These are phyloP conservation scores for Aspergillus sclerotioniger DNA, from an alignment of 495 filamentous ascomycete genomes.

Conservation along the genomic window DNA sequence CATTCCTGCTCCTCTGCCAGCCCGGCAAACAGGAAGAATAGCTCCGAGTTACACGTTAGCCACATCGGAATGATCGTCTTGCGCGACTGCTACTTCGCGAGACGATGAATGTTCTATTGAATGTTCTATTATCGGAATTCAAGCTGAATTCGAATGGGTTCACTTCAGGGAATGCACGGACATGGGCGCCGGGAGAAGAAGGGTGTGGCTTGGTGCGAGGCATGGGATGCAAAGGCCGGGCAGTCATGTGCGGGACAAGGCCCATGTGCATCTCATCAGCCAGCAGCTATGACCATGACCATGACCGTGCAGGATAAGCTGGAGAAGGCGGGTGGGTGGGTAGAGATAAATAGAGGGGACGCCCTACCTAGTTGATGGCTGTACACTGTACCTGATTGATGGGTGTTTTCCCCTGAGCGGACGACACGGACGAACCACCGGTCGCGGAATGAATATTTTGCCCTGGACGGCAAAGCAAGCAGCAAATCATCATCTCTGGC, in stretches of 20 bases:
- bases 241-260: not conserved
- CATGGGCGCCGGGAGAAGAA: not conserved
- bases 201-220: not conserved
- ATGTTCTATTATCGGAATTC: not conserved
- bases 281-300: constrained; percentile 4
- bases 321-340: not conserved
- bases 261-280: constrained; percentile 5
- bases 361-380: not conserved
- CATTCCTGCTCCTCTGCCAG: constrained; percentile 1
- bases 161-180: not conserved
- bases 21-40: not conserved
- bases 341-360: not conserved
- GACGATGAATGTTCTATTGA: not conserved
- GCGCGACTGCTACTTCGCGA: not conserved
- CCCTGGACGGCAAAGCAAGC: not conserved
- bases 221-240: not conserved
- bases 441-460: not conserved
- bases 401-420: not conserved
- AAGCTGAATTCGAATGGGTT: not conserved
- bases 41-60: not conserved
- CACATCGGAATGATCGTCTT: not conserved
- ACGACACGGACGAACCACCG: not conserved
- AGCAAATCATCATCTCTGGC: not conserved
- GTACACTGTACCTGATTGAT: constrained; percentile 3
- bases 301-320: constrained; percentile 6